A percentile compares a stretch with the other conserved stretches of the same genome.
phyloP scores from a whole-genome alignment of 345 rosid genomes.

The Hypericum perforatum region DNA sequence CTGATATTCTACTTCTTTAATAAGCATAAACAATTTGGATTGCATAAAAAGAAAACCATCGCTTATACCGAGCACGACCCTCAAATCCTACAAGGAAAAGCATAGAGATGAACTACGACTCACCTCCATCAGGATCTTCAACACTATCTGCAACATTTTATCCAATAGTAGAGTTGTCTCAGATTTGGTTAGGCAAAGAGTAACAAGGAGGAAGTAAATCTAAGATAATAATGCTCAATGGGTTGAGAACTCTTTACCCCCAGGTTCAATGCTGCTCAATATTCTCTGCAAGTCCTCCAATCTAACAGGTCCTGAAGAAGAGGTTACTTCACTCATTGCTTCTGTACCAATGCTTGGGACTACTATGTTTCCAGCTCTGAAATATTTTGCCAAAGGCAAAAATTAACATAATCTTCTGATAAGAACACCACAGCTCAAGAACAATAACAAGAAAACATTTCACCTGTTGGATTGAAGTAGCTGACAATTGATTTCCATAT shows the following conservation, averaged over 20 bases:
- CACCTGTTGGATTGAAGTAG: too few species aligned
- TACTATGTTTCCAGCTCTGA: slow-evolving; percentile 73
- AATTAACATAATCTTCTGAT: too few species aligned
- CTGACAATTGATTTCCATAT: too few species aligned
- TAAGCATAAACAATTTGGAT: too few species aligned
- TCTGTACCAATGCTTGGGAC: slow-evolving; percentile 54
- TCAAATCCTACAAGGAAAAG: neutral
- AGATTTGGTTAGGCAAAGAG: slow-evolving; percentile 5
- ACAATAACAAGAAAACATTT: too few species aligned
- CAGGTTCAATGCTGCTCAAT: slow-evolving; percentile 66
- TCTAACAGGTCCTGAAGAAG: slow-evolving; percentile 82
- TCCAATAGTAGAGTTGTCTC: slow-evolving; percentile 18
- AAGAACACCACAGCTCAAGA: slow-evolving; percentile 7
- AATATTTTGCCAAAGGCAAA: slow-evolving; percentile 3
- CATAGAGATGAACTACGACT: neutral
- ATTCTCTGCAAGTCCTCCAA: slow-evolving; percentile 87
- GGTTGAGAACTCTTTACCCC: slow-evolving; percentile 30
- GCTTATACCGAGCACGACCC: too few species aligned
- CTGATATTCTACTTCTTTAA: too few species aligned
- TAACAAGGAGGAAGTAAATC: neutral
- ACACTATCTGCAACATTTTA: slow-evolving; percentile 36
- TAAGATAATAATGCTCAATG: neutral
- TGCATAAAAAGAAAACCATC: too few species aligned
- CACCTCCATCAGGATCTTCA: slow-evolving; percentile 80
- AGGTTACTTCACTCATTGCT: slow-evolving; percentile 54